Base-by-base conservation (phyloP, 2,329 filamentous ascomycete species). In the Trichophyton equinum region DNA sequence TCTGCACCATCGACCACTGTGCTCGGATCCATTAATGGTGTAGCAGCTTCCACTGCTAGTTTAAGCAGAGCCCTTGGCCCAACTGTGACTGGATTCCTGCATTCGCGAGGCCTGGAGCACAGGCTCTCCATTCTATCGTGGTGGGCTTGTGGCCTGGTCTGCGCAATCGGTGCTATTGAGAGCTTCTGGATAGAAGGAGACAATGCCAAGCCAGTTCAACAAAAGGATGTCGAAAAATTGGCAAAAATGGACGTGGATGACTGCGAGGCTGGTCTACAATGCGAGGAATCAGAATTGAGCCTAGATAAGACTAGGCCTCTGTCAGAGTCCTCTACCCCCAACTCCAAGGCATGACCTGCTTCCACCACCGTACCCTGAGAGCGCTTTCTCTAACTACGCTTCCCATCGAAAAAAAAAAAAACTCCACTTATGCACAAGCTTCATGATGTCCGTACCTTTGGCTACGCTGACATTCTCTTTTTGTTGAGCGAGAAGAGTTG, bases 71-170 rank as follows among this genome's bases (percentile, higher is more conserved):
- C 91, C 0, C 86, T 96, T 64, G 92, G 92, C 0, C 94, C 94
- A 1, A 91, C 89, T 0, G 77, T 96, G 2, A 95, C 91, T 2
- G 94, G 94, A 1, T 77, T 91, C 30, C 80, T 97, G 25, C 95
- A 96, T 74, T 83, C 90, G 3, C 78, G 86, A 59, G 94, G 94
- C 58, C 81, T 95, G 40, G 81, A 85, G 65, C 81, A 85, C 5
- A 91, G 91, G 40, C 92, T 90, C 71, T 92, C 91, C 3, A 91
- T 91, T 20, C 79, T 96, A 38, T 87, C 91, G 0, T 99, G 94
- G 92, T 99, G 94, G 94, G 85, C 85, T 64, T 91, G 87, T 65
- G 89, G 87, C 7, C 68, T 87, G 2, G 84, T 96, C 36, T 89
- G 90, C 38, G 75, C 89, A 9, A 73, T 84, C 13, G 94, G 91